Evolutionary conservation across 495 filamentous ascomycete genomes (phyloP), one percentile per base, ranked within the genome.

Genomic region (Penicillium fimorum): DNA sequence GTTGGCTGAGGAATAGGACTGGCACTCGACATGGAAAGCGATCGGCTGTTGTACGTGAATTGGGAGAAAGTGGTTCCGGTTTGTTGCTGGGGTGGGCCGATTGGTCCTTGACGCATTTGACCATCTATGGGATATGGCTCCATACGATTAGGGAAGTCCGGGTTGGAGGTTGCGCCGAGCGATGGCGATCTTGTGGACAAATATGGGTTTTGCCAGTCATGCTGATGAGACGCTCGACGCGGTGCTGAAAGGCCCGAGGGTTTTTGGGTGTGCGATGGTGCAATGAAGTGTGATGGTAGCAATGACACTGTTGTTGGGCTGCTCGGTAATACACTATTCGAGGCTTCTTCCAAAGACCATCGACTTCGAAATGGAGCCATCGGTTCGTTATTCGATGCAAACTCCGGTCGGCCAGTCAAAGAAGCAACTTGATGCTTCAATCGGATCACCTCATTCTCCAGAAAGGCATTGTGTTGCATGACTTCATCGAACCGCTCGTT

Each of bases 371-470:
- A 54, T 0, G 40, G 33, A 25, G 56, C 22, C 53, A 47, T 27
- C 40, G 53, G 29, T 18, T 69, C 54, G 38, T 30, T 55, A 65
- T 37, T 42, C 1, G 11, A 43, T 24, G 54, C 29, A 22, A 64
- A 49, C 3, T 38, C 46, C 15, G 53, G 43, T 43, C 56, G 53
- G 9, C 57, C 53, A 33, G 53, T 53, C 43, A 63, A 48, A 11
- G 55, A 50, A 22, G 70, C 62, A 37, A 82, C 42, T 58, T 79
- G 77, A 20, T 70, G 69, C 53, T 70, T 72, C 41, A 82, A 65
- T 9, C 59, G 67, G 45, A 68, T 60, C 25, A 78, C 78, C 62
- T 88, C 82, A 24, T 72, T 68, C 59, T 86, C 79, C 29, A 87
- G 66, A 35, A 79, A 75, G 24, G 73, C 69, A 67, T 84, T 85